Conservation (phyloP, 495 filamentous ascomycete species). For the Neurospora sp. region DNA sequence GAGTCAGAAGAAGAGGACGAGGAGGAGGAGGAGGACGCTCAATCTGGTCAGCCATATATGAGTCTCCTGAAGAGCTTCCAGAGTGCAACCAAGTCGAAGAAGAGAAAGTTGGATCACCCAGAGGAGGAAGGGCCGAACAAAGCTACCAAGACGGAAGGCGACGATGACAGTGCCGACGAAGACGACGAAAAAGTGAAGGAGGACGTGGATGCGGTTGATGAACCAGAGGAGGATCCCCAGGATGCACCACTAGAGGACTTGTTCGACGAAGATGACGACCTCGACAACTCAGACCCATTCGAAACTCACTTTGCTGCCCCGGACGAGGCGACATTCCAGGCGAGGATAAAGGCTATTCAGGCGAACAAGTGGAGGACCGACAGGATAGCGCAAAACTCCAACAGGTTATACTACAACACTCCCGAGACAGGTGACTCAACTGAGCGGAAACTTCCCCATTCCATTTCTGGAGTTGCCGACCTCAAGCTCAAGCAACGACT, state of each 20-base stretch:
- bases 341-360: conserved; percentile 42
- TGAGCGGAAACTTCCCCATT: conserved; percentile 11
- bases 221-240: conserved; percentile 35
- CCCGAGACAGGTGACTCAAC: conserved; percentile 20
- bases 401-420: conserved; percentile 27
- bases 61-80: conserved; percentile 58
- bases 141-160: conserved; percentile 3
- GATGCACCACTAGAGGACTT: conserved; percentile 24
- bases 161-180: conserved; percentile 6
- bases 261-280: conserved; percentile 40
- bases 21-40: conserved; percentile 23
- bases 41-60: conserved; percentile 45
- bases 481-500: conserved; percentile 54
- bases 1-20: conserved; percentile 30
- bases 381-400: conserved; percentile 32
- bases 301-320: conserved; percentile 64
- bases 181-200: conserved; percentile 11
- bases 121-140: conserved; percentile 2
- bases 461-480: conserved; percentile 29
- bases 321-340: conserved; percentile 45
- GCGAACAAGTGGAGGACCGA: conserved; percentile 50
- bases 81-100: conserved; percentile 51
- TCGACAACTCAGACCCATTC: conserved; percentile 61
- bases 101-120: conserved; percentile 50
- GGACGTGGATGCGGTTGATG: conserved; percentile 17